A percentile compares a stretch with the other conserved stretches of the same genome.
Conservation (phyloP, 352 stramenopile genomes). For the Pelagophyceae sp. region DNA sequence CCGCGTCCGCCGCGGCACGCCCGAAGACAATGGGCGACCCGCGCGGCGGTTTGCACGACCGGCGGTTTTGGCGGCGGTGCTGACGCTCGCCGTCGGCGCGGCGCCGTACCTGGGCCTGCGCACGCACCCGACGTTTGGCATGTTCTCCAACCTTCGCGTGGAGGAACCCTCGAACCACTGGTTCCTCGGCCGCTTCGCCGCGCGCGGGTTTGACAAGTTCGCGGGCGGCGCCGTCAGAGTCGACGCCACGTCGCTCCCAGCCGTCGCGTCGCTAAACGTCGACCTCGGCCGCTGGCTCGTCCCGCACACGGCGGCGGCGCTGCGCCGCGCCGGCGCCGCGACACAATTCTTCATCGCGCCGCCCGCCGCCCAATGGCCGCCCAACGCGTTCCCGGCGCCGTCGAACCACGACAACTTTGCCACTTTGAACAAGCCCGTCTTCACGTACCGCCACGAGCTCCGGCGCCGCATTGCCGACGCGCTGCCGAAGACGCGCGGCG, state of each 20-base stretch:
- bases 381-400: neutral
- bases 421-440: neutral
- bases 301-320: neutral
- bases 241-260: neutral
- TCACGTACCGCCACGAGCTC: neutral
- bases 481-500: neutral
- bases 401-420: too few relatives aligned
- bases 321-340: neutral
- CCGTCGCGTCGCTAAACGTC: neutral
- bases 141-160: constrained; percentile 16
- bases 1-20: neutral
- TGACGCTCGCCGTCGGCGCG: neutral
- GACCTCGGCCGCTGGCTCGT: neutral
- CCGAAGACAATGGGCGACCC: too few relatives aligned
- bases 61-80: neutral
- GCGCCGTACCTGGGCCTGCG: constrained; percentile 1
- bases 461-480: neutral
- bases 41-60: too few relatives aligned
- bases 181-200: neutral
- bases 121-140: constrained; percentile 3
- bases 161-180: constrained; percentile 3
- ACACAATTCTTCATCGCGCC: neutral
- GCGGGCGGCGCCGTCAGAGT: neutral
- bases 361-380: neutral
- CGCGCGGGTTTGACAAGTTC: neutral